These are phyloP conservation scores for Nakaseomyces kungkrabaensis DNA, from an alignment of 1,139 yeast genomes.

Conservation along the genomic window DNA sequence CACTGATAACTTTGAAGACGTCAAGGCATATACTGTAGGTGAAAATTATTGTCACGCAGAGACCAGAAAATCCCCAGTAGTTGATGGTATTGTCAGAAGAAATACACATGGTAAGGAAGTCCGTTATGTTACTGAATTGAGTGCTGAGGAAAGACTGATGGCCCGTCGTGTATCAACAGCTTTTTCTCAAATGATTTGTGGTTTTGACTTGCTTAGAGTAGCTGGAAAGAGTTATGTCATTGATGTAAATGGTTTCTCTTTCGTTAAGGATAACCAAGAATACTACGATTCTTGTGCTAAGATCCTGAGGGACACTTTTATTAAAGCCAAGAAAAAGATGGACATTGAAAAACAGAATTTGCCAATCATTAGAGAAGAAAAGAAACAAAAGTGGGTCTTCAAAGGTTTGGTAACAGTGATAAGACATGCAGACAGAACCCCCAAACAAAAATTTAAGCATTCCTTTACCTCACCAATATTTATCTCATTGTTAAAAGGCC, in stretches of 20 bases:
- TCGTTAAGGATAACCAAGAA: constrained; percentile 82
- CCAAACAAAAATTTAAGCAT: constrained; percentile 96
- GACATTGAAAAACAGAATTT: constrained; percentile 30
- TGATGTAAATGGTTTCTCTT: constrained; percentile 96
- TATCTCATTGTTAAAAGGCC: constrained; percentile 82
- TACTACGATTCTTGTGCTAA: constrained; percentile 81
- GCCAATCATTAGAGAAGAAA: constrained; percentile 45
- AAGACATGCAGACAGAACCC: constrained; percentile 97
- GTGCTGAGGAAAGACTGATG: constrained; percentile 65
- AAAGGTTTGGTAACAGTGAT: constrained; percentile 88
- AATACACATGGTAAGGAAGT: constrained; percentile 97
- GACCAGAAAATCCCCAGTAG: constrained; percentile 96
- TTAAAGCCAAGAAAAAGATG: constrained; percentile 48
- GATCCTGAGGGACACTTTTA: constrained; percentile 65
- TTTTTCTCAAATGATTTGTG: constrained; percentile 95
- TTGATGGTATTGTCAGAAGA: constrained; percentile 94
- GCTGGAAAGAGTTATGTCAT: constrained; percentile 84
- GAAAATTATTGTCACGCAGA: constrained; percentile 90
- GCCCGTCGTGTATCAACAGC: constrained; percentile 66
- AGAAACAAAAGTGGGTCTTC: constrained; percentile 92
- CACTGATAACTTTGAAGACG: constrained; percentile 96
- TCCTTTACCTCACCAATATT: constrained; percentile 85
- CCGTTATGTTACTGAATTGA: constrained; percentile 73
- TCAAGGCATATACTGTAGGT: constrained; percentile 96
- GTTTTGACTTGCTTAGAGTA: constrained; percentile 87